These are phyloP conservation scores for Umbelopsis sp. DNA, from an alignment of 371 early-diverging fungal species.

Conservation along the genomic window DNA sequence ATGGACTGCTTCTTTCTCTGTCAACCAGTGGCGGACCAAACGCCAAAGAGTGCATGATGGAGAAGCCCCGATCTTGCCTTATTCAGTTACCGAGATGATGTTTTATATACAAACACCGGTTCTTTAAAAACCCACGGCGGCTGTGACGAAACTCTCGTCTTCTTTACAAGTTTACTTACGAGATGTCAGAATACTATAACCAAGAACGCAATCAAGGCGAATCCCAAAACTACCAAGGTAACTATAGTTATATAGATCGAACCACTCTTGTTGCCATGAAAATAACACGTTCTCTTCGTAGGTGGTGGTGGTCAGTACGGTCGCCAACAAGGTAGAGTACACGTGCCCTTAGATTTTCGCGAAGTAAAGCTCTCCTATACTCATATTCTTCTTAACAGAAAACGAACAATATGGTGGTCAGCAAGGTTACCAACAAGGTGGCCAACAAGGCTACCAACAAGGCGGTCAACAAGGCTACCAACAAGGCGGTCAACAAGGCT, in stretches of 20 bases:
- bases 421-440: too few species aligned
- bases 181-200: constrained; percentile 17
- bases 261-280: not conserved
- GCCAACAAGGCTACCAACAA: not conserved
- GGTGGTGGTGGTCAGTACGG: not conserved
- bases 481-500: constrained; percentile 19
- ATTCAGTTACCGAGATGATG: not conserved
- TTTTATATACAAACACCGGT: not conserved
- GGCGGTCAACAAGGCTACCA: not conserved
- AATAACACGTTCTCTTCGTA: not conserved
- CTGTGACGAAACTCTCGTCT: not conserved
- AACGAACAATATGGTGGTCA: too few species aligned
- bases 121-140: not conserved
- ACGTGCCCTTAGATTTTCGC: too few species aligned
- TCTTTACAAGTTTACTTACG: constrained; percentile 2
- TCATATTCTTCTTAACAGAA: too few species aligned
- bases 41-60: constrained; percentile 3
- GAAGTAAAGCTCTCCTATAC: too few species aligned
- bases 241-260: not conserved
- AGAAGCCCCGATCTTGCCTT: not conserved
- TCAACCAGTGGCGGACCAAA: not conserved
- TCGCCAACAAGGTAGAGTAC: constrained; percentile 3
- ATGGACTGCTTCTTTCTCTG: constrained; percentile 7
- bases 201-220: constrained; percentile 21
- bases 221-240: constrained; percentile 27